phyloP scores from a whole-genome alignment of 148 eudicot species.

The Cornus controversa region DNA sequence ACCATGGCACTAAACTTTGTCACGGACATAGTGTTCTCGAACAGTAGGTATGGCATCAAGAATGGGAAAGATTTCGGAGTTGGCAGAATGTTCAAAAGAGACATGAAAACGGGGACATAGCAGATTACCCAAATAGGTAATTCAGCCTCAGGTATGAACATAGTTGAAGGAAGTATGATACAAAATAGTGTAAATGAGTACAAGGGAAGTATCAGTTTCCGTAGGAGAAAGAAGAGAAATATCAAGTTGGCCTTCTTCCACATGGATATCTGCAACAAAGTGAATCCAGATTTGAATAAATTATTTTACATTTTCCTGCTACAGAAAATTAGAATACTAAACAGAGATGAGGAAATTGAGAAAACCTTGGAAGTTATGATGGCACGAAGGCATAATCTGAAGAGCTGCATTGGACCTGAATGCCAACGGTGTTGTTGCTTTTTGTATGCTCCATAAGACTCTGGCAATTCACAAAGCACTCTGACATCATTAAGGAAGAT shows the following conservation, averaged over 20 bases:
- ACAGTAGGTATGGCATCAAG: conserved; percentile 59
- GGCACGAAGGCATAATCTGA: conserved; percentile 54
- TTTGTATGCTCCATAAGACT: conserved; percentile 64
- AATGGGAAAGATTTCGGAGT: conserved; percentile 65
- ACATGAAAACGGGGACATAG: conserved; percentile 54
- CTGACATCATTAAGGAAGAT: conserved; percentile 55
- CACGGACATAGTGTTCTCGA: conserved; percentile 75
- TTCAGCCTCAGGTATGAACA: conserved; percentile 71
- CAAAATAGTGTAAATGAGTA: conserved; percentile 71
- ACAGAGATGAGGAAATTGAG: not conserved
- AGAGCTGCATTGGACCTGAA: conserved; percentile 79
- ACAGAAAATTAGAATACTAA: not conserved
- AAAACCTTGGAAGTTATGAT: conserved; percentile 50
- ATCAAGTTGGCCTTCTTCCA: conserved; percentile 63
- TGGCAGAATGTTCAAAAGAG: conserved; percentile 54
- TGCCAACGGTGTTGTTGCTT: conserved; percentile 79
- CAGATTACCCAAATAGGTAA: conserved; percentile 66
- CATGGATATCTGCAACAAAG: conserved; percentile 48
- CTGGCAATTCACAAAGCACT: conserved; percentile 64
- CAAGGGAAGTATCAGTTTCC: conserved; percentile 64
- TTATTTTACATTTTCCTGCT: not conserved
- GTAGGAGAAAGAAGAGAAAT: conserved; percentile 62
- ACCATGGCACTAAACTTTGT: conserved; percentile 73
- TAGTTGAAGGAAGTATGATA: conserved; percentile 60
- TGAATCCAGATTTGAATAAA: not conserved